Evolutionary conservation across 2,329 filamentous ascomycete species (phyloP), one percentile per base, ranked within the genome.

Genomic region (Teratosphaeria zuluensis): DNA sequence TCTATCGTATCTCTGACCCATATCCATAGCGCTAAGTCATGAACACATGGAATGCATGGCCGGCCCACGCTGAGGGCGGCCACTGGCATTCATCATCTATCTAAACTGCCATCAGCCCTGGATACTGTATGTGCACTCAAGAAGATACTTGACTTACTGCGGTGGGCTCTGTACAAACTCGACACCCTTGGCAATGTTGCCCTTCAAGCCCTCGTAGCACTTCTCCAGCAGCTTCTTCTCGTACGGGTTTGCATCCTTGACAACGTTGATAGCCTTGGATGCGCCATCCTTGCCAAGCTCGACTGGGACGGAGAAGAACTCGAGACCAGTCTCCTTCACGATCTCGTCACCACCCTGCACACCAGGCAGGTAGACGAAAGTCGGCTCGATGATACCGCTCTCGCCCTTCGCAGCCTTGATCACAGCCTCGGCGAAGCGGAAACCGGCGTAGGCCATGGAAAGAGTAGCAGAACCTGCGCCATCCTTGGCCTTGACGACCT

Each of bases 261-360:
- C 82, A 63, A 90, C 83, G 78, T 97, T 90, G 71, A 82, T 81
- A 68, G 85, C 90, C 80, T 94, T 94, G 79, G 94, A 88, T 59
- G 83, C 90, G 76, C 94, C 94, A 68, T 85, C 85, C 73, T 62
- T 61, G 72, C 94, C 94, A 67, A 99, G 90, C 79, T 96, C 90
- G 67, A 97, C 84, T 62, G 92, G 92, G 58, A 95, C 90, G 60
- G 94, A 96, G 84, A 99, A 99, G 82, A 89, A 99, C 58, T 99
- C 92, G 63, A 76, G 74, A 67, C 91, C 92, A 62, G 87, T 90
- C 71, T 86, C 84, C 82, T 95, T 90, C 63, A 82, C 83, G 68
- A 99, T 87, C 66, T 84, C 90, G 57, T 92, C 88, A 71, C 94
- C 94, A 62, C 92, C 94, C 57, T 88, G 78, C 55, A 99, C 84